These are phyloP conservation scores for Alternaria brassicicola DNA, from an alignment of 2,329 filamentous ascomycete species.

Conservation along the genomic window DNA sequence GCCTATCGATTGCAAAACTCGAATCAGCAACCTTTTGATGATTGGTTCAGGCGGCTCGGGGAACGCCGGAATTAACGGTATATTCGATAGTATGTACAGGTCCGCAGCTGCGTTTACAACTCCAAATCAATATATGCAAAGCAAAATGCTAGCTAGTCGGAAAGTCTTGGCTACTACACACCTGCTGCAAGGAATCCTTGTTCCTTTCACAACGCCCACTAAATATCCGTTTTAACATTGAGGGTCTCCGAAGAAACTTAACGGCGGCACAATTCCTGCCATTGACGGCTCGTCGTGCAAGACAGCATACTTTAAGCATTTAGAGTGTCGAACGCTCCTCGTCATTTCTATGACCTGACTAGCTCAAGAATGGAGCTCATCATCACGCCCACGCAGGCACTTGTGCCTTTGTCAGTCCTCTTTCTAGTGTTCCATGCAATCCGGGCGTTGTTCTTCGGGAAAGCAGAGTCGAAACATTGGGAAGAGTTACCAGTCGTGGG, in stretches of 20 bases:
- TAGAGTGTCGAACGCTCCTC: not conserved
- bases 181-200: slow-evolving; percentile 7
- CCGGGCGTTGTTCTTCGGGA: slow-evolving; percentile 12
- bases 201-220: not conserved
- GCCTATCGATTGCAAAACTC: not conserved
- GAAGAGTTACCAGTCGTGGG: slow-evolving; percentile 15
- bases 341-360: not conserved
- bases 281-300: not conserved
- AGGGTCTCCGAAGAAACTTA: not conserved
- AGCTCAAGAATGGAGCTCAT: slow-evolving; percentile 15
- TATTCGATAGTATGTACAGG: not conserved
- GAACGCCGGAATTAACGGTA: not conserved
- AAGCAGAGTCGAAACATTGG: slow-evolving; percentile 19
- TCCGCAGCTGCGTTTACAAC: not conserved
- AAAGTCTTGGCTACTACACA: not conserved
- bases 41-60: not conserved
- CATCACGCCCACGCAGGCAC: slow-evolving; percentile 21
- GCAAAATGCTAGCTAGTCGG: not conserved
- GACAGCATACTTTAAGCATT: not conserved
- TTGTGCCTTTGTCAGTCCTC: slow-evolving; percentile 17
- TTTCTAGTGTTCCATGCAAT: slow-evolving; percentile 17
- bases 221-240: not conserved
- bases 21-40: not conserved
- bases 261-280: not conserved
- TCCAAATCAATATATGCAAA: not conserved